Base-by-base conservation (phyloP, 1,284 basidiomycete species). In the Flammula alnicola region DNA sequence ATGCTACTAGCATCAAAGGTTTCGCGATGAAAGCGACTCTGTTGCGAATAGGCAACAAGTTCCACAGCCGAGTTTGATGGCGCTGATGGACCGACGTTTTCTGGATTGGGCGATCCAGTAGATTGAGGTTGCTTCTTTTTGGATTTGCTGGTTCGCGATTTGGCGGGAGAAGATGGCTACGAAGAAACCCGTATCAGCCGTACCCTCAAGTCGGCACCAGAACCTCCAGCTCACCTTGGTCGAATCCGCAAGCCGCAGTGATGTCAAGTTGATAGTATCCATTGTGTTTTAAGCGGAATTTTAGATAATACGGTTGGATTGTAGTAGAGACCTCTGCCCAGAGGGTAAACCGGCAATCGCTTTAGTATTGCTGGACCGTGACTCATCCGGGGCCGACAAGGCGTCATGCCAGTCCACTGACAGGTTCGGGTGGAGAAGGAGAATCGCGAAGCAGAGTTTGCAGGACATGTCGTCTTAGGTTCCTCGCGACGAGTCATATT, bases 1-100 rank as follows among this genome's bases (percentile, higher is more conserved):
- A 56, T 60, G 10, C 47, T 61, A 27, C 58, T 61, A 4, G 63
- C 63, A 42, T 67, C 63, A 43, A 67, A 64, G 3, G 63, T 65
- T 40, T 67, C 65, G 3, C 63, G 60, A 44, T 67, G 63, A 39
- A 67, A 67, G 1, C 65, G 60, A 38, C 61, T 63, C 44, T 65
- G 65, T 41, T 67, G 65, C 5, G 65, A 65, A 36, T 55, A 63
- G 1, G 63, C 65, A 7, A 59, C 54, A 5, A 65, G 63, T 42
- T 63, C 63, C 2, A 54, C 47, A 10, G 48, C 27, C 4, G 25
- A n/a, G 4, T 30, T 29, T 5, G 27, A 17, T 3, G 22, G 9
- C 3, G 19, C 12, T 23, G 5, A 6, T 3, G 44, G 26, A 5
- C n/a, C n/a, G 17, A n/a, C 22, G 22, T 17, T 29, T 26, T 38